Percentiles rank a stretch among this genome's conserved stretches.
Conservation (phyloP, 257 asterid genomes). For the Henckelia pumila region DNA sequence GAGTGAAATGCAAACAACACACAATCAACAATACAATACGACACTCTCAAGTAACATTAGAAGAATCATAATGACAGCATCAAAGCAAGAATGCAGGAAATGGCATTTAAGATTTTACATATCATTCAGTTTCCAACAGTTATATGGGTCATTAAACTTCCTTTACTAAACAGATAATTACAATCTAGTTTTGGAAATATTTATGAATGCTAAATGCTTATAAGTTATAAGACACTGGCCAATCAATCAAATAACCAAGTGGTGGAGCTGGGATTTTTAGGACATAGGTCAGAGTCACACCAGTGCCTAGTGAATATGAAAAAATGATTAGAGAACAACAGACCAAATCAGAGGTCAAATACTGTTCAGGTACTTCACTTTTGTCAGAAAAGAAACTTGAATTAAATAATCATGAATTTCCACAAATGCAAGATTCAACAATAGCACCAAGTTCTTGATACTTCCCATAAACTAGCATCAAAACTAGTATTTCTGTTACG, state of each 20-base stretch:
- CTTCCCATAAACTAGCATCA: neutral
- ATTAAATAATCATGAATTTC: neutral
- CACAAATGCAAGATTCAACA: neutral
- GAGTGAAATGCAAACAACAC: slow-evolving; percentile 16
- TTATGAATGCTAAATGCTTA: neutral
- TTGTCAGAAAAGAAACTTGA: neutral
- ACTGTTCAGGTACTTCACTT: neutral
- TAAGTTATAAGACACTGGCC: neutral
- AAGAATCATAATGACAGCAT: slow-evolving; percentile 3
- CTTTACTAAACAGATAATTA: neutral
- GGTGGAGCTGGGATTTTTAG: neutral
- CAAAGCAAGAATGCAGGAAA: neutral
- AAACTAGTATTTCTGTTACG: neutral
- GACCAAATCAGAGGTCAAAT: neutral
- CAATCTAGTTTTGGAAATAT: neutral
- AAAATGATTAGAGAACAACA: neutral
- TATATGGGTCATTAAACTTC: neutral
- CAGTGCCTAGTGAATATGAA: neutral
- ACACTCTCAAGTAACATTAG: neutral
- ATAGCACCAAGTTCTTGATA: neutral
- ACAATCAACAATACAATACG: slow-evolving; percentile 7
- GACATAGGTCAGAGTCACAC: neutral
- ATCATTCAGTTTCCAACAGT: neutral
- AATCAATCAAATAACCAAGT: neutral
- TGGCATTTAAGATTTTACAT: neutral